These are phyloP conservation scores for Copromyces sp. DNA, from an alignment of 495 filamentous ascomycete species.

Conservation along the genomic window DNA sequence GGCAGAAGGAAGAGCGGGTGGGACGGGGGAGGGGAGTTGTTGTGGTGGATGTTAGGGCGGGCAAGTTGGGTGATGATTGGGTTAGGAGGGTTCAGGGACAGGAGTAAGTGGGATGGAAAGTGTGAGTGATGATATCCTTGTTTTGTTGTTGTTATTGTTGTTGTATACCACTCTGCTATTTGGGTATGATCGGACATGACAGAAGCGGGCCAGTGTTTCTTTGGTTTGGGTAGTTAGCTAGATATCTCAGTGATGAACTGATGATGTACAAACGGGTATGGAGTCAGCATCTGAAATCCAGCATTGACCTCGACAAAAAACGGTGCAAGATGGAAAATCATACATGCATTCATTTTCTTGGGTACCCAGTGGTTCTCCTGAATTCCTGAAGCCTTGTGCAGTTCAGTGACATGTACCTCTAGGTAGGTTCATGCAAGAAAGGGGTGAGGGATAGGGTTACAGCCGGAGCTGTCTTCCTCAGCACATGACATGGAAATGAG, in stretches of 20 bases:
- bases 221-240: background rate
- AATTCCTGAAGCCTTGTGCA: background rate
- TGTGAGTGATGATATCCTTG: too few relatives aligned
- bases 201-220: background rate
- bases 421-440: background rate
- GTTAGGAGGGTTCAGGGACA: constrained; percentile 57
- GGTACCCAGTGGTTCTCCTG: background rate
- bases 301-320: too few relatives aligned
- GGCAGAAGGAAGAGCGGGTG: constrained; percentile 69
- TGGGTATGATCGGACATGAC: background rate
- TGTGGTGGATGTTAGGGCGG: constrained; percentile 65
- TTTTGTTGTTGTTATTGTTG: constrained; percentile 1
- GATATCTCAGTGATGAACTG: too few relatives aligned
- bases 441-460: background rate
- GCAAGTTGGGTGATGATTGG: constrained; percentile 67
- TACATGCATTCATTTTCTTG: too few relatives aligned
- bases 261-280: too few relatives aligned
- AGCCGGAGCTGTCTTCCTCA: background rate
- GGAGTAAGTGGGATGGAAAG: constrained; percentile 40
- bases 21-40: constrained; percentile 79
- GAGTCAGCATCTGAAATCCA: too few relatives aligned
- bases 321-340: too few relatives aligned
- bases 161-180: background rate
- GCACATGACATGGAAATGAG: too few relatives aligned
- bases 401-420: background rate